phyloP scores from a whole-genome alignment of 768 basidiomycete genomes.

The Serendipita sp. region DNA sequence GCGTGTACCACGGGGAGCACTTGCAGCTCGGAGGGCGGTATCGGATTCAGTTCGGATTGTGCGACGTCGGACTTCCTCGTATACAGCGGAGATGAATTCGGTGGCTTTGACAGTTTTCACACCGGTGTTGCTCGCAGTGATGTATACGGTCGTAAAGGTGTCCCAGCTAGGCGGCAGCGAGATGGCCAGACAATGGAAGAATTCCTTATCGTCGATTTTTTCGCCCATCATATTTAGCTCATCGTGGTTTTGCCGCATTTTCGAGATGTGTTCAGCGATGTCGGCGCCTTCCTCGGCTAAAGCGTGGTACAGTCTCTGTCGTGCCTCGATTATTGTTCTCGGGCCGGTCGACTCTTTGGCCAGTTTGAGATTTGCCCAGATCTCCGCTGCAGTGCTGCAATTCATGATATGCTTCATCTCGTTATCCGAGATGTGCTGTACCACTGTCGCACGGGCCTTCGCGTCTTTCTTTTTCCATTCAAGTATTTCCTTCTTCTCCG shows the following conservation, averaged over 20 bases:
- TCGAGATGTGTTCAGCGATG: constrained; percentile 21
- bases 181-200: constrained; percentile 19
- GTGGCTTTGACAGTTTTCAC: constrained; percentile 11
- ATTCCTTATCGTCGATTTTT: constrained; percentile 19
- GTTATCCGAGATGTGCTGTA: constrained; percentile 17
- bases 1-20: not conserved
- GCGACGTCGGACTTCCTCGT: constrained; percentile 6
- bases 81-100: constrained; percentile 12
- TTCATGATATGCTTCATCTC: constrained; percentile 20
- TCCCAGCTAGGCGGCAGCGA: constrained; percentile 24
- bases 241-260: constrained; percentile 16
- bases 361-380: constrained; percentile 19
- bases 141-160: constrained; percentile 15
- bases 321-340: constrained; percentile 17
- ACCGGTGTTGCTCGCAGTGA: constrained; percentile 11
- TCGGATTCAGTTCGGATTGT: not conserved
- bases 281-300: constrained; percentile 19
- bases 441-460: constrained; percentile 20
- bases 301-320: constrained; percentile 17
- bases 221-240: constrained; percentile 16
- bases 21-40: not conserved
- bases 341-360: constrained; percentile 20
- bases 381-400: constrained; percentile 15
- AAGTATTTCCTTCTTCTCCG: constrained; percentile 1
- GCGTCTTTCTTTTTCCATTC: constrained; percentile 20